Conservation (phyloP, 192 early-diverging fungal genomes). For the Coemansia sp. region DNA sequence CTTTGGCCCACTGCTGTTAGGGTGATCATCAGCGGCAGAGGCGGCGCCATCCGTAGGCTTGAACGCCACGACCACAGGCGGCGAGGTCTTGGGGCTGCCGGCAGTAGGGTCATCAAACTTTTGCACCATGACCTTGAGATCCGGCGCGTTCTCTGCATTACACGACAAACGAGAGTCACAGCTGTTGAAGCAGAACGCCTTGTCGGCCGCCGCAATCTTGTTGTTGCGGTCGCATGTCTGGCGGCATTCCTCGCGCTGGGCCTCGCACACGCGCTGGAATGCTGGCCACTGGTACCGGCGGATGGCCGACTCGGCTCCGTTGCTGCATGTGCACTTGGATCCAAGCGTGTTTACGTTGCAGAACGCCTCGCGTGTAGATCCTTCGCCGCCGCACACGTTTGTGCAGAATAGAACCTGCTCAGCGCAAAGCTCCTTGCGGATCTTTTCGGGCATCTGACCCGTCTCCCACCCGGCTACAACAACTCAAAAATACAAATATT, state of each 20-base stretch:
- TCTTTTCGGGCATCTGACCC: constrained; percentile 50
- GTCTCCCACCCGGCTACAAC: constrained; percentile 48
- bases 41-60: constrained; percentile 6
- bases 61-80: constrained; percentile 1
- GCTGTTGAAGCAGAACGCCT: constrained; percentile 50
- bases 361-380: constrained; percentile 48
- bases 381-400: constrained; percentile 55
- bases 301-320: constrained; percentile 54
- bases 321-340: constrained; percentile 50
- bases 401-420: constrained; percentile 57
- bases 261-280: constrained; percentile 58
- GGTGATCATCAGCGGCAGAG: constrained; percentile 4
- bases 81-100: constrained; percentile 33
- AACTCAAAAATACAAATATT: neutral
- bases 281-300: constrained; percentile 56
- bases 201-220: constrained; percentile 24
- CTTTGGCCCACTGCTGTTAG: neutral
- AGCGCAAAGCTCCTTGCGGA: constrained; percentile 55
- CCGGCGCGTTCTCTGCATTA: constrained; percentile 35
- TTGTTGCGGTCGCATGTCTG: constrained; percentile 37
- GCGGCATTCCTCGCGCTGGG: constrained; percentile 46
- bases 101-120: constrained; percentile 49
- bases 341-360: constrained; percentile 54
- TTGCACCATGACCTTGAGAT: constrained; percentile 55
- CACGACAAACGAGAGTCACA: constrained; percentile 48